Evolutionary conservation across 257 asterid species (phyloP).

Genomic region (Agastache rugosa): DNA sequence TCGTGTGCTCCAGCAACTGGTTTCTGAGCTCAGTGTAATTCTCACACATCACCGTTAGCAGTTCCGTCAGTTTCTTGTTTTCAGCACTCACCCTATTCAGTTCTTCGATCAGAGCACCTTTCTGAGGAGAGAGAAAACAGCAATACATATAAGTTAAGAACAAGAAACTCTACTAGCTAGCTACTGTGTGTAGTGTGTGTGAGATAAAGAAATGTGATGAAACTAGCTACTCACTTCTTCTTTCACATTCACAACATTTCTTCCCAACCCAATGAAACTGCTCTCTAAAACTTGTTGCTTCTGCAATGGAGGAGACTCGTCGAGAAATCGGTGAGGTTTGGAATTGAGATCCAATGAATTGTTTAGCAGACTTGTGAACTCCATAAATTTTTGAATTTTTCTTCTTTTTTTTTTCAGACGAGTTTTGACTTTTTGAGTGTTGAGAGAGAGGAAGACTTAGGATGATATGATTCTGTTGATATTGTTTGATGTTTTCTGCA

Average conservation of each 20-base stretch:
- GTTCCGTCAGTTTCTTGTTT: conserved; percentile 77
- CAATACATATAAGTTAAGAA: neutral
- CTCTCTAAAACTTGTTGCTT: conserved; percentile 61
- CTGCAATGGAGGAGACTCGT: conserved; percentile 51
- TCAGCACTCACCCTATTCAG: conserved; percentile 75
- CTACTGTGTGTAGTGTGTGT: neutral
- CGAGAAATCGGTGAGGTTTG: conserved; percentile 55
- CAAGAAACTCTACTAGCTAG: neutral
- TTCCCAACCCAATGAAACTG: conserved; percentile 60
- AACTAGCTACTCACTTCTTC: conserved; percentile 55
- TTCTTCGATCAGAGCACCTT: conserved; percentile 72
- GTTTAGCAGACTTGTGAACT: conserved; percentile 66
- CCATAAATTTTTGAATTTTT: conserved; percentile 51
- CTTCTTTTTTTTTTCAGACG: neutral
- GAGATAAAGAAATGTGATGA: neutral
- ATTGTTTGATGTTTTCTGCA: conserved; percentile 13
- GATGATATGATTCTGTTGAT: neutral
- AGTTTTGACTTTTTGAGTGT: neutral
- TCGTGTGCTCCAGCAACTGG: conserved; percentile 58
- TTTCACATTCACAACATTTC: conserved; percentile 34
- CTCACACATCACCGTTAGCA: conserved; percentile 76
- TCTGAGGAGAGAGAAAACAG: conserved; percentile 34
- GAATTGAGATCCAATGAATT: conserved; percentile 74
- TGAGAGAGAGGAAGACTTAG: neutral
- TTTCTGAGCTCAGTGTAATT: conserved; percentile 64